Conservation (phyloP, 768 basidiomycete species). For the Steccherinum ochraceum region DNA sequence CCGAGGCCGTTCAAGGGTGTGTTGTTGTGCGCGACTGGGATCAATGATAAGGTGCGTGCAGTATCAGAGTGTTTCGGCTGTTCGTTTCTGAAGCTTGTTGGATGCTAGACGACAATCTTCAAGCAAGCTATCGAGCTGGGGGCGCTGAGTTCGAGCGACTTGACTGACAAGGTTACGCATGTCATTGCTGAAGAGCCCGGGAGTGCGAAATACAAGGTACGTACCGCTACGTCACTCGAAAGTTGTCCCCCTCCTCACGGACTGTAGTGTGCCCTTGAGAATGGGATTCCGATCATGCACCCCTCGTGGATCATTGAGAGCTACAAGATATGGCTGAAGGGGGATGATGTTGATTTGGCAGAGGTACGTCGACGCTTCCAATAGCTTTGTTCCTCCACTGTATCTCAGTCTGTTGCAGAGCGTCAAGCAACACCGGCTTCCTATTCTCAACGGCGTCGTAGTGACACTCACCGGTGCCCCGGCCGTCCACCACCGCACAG, state of each 20-base stretch:
- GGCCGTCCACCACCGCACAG: constrained; percentile 49
- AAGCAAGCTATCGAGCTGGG: constrained; percentile 79
- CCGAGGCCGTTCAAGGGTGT: constrained; percentile 65
- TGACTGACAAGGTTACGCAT: constrained; percentile 87
- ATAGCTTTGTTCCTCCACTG: not conserved
- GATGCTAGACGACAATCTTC: constrained; percentile 58
- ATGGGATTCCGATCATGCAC: constrained; percentile 71
- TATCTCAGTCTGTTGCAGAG: constrained; percentile 35
- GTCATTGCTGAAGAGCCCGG: constrained; percentile 77
- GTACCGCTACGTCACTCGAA: constrained; percentile 15
- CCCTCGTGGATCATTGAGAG: constrained; percentile 74
- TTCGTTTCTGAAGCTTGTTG: not conserved
- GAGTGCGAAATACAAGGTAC: constrained; percentile 79
- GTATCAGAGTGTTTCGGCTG: not conserved
- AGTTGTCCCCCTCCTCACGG: not conserved
- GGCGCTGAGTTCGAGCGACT: constrained; percentile 57
- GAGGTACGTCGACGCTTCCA: constrained; percentile 36
- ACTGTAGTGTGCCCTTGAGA: constrained; percentile 72
- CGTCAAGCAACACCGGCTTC: constrained; percentile 53
- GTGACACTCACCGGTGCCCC: constrained; percentile 75
- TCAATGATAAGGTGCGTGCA: constrained; percentile 69
- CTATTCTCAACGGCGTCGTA: constrained; percentile 63
- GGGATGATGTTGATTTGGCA: constrained; percentile 68
- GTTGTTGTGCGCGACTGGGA: constrained; percentile 69
- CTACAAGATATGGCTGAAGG: constrained; percentile 69